Evolutionary conservation across 768 basidiomycete genomes (phyloP), one percentile per base, ranked within the genome.

Genomic region (Kockovaella imperatae): DNA sequence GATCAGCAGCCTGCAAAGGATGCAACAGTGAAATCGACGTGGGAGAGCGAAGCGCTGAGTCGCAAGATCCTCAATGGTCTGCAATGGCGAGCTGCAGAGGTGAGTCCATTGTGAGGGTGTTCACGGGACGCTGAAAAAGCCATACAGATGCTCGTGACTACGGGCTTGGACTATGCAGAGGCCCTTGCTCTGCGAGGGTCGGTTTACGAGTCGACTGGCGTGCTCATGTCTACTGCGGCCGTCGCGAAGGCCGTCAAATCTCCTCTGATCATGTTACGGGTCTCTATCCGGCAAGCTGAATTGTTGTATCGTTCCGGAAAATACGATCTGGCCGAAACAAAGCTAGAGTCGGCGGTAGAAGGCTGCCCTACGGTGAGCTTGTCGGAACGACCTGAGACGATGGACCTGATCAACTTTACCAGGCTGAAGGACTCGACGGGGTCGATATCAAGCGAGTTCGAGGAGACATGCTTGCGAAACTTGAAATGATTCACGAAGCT

Each of bases 201-300:
- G 4, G 79, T 82, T 3, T 79, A 84, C 18, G 88, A 91, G 59
- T 82, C 87, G 1, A 82, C 87, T 52, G 90, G 84, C 59, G 93
- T 89, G 64, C 76, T 83, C 0, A 76, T 83, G 32, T 83, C 88
- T 62, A 85, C 84, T 1, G 73, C 77, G n/a, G 80, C 82, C 17
- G 73, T 96, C 1, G 86, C 87, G 0, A 73, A 76, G 39, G 75
- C 83, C 5, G 66, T 88, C 10, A 82, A 81, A 51, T 79, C n/a
- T n/a, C n/a, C n/a, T n/a, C n/a, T n/a, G n/a, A n/a, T n/a, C n/a
- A n/a, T n/a, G n/a, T n/a, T n/a, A n/a, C n/a, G n/a, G n/a, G 85
- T 86, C 0, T 69, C 83, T 24, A 76, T 81, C 0, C 75, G 78
- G 57, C 78, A 80, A 44, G 84, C 79, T 3, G 86, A 90, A 54